Evolutionary conservation across 177 flowering plant species (phyloP).

Genomic region (Vitis hybrid): DNA sequence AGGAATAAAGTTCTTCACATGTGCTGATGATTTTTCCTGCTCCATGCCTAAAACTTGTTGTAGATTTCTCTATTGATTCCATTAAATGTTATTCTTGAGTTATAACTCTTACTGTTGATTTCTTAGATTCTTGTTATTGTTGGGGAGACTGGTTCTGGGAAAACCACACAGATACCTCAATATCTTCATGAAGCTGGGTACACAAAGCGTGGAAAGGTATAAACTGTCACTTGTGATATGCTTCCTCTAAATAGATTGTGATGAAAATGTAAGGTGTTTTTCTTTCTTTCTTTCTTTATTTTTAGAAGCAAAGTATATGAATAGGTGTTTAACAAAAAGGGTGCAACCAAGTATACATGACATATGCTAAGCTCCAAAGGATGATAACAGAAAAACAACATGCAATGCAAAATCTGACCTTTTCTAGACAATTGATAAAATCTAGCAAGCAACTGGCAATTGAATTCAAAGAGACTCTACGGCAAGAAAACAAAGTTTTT

Average conservation of each 20-base stretch:
- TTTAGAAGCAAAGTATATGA: too few relatives aligned
- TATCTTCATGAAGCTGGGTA: slow-evolving; percentile 98
- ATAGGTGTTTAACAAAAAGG: too few relatives aligned
- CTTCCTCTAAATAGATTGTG: background rate
- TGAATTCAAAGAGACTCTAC: too few relatives aligned
- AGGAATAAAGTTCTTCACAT: background rate
- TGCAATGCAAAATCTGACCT: too few relatives aligned
- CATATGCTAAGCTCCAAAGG: too few relatives aligned
- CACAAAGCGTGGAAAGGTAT: slow-evolving; percentile 89
- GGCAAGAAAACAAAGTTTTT: too few relatives aligned
- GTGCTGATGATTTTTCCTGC: background rate
- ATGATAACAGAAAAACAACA: too few relatives aligned
- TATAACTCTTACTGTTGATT: background rate
- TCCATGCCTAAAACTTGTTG: background rate
- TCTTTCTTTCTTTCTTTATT: background rate
- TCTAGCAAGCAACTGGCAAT: too few relatives aligned
- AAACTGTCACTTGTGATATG: background rate
- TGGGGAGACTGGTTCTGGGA: slow-evolving; percentile 99
- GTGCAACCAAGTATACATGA: too few relatives aligned
- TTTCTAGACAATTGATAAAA: too few relatives aligned
- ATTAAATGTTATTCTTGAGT: background rate
- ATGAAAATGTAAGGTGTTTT: background rate
- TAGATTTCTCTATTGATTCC: background rate
- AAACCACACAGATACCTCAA: slow-evolving; percentile 97
- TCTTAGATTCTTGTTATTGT: slow-evolving; percentile 86